Percentiles rank a stretch among this genome's conserved stretches.
These are phyloP conservation scores for Fusarium austroafricanum DNA, from an alignment of 2,329 filamentous ascomycete genomes.

Conservation along the genomic window DNA sequence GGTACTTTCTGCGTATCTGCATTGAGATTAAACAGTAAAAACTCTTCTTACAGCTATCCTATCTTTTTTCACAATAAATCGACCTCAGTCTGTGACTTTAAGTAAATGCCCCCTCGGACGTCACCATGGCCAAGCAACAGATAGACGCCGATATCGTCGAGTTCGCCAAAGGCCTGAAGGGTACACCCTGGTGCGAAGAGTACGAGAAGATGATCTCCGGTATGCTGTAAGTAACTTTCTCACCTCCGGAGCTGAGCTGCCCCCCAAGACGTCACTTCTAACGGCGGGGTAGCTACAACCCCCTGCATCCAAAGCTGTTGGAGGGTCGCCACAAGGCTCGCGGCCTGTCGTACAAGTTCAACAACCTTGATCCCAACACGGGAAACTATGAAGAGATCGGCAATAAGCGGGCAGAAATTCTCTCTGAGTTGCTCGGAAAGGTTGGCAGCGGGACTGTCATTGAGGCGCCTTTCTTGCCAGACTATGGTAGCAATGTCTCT, in stretches of 20 bases:
- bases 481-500: constrained; percentile 74
- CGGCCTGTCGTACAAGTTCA: constrained; percentile 36
- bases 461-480: constrained; percentile 70
- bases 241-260: accelerated
- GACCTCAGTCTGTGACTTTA: no score
- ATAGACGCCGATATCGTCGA: constrained; percentile 38
- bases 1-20: no score
- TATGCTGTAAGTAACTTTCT: constrained; percentile 34
- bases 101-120: no score
- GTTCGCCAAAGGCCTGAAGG: constrained; percentile 35
- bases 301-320: constrained; percentile 22
- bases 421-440: constrained; percentile 33
- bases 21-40: no score
- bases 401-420: constrained; percentile 12
- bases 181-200: constrained; percentile 41
- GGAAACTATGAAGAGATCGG: constrained; percentile 25
- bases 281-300: constrained; percentile 37
- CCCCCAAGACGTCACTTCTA: neutral
- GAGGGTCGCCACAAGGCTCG: constrained; percentile 42
- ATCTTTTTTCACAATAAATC: no score
- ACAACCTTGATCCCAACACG: constrained; percentile 41
- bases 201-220: constrained; percentile 47
- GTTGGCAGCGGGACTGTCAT: constrained; percentile 60
- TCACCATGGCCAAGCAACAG: constrained; percentile 37
- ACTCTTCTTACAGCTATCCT: no score